A percentile compares a stretch with the other conserved stretches of the same genome.
Evolutionary conservation across 441 rosid genomes (phyloP).

Genomic region (Isatis lusitanica): DNA sequence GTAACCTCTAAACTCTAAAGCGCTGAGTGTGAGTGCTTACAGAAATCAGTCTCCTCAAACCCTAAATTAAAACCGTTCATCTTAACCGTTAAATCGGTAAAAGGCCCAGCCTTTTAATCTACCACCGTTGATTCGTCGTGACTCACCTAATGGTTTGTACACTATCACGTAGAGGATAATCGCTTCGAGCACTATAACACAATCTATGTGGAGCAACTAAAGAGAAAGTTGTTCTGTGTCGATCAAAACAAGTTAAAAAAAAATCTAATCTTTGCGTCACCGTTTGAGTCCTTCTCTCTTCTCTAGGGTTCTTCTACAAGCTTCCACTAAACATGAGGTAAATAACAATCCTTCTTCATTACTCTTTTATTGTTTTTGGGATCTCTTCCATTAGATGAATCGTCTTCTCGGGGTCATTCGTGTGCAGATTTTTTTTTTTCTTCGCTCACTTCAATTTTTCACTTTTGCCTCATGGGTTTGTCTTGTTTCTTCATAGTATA

Average conservation of each 20-base stretch:
- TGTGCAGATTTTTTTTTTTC: not conserved
- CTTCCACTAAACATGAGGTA: constrained; percentile 35
- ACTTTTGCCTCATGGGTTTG: not conserved
- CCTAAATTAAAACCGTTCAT: constrained; percentile 15
- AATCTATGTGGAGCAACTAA: constrained; percentile 22
- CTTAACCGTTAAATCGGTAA: not conserved
- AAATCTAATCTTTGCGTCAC: constrained; percentile 29
- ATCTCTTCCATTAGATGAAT: constrained; percentile 20
- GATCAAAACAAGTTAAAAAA: constrained; percentile 16
- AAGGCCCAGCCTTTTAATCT: not conserved
- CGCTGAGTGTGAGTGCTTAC: not conserved
- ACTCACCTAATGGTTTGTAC: not conserved
- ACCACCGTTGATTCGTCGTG: not conserved
- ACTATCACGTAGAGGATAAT: constrained; percentile 10
- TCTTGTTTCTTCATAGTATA: not conserved
- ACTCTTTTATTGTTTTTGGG: not conserved
- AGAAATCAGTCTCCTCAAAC: not conserved
- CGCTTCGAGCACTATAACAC: constrained; percentile 19
- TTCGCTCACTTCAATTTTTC: constrained; percentile 2
- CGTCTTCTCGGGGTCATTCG: constrained; percentile 9
- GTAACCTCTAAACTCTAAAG: not conserved
- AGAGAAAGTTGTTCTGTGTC: not conserved
- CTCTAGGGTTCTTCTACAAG: constrained; percentile 30
- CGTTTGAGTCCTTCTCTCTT: constrained; percentile 21
- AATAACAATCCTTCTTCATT: not conserved